Evolutionary conservation across 192 early-diverging fungal genomes (phyloP), one percentile per base, ranked within the genome.

Genomic region (Umbelopsis isabellina): DNA sequence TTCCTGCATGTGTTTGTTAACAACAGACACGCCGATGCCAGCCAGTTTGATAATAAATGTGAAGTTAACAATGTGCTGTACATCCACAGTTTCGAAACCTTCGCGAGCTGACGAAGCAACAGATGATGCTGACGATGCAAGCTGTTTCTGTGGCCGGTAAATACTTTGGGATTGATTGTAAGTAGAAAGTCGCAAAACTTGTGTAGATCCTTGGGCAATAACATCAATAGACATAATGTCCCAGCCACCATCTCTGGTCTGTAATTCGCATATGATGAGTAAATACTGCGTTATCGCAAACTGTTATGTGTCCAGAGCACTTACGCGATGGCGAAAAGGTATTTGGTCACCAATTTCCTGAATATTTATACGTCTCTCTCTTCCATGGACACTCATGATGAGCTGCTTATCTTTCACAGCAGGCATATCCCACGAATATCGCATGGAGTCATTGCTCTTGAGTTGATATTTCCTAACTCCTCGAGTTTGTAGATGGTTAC

Each of bases 381-480:
- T 73, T 27, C 92, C 94, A 72, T 91, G 88, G 1, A 93, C 87
- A 27, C 78, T 85, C 21, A 99, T 70, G 23, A 94, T 88, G 25
- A 99, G 76, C 1, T 80, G 72, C 76, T 96, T 97, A 15, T 86
- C 79, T 23, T 85, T 81, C 6, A 86, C 76, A 5, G 91, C 91
- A 11, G 96, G 96, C 49, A 87, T 78, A 69, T 99, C 97, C 95
- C 96, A 98, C 3, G 97, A 91, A 65, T 98, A 99, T 21, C 86
- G 80, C 72, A 90, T 77, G 11, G 87, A 74, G 70, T 61, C 55
- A 18, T 25, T 25, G 4, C 27, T 18, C 27, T 61, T 61, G 11
- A 61, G 30, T 8, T 61, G 16, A 18, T 61, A 61, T 3, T 61
- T 61, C 30, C 33, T 61, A 15, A 61, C 27, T 8, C 55, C 55